These are phyloP conservation scores for Pyrenophora graminea DNA, from an alignment of 2,329 filamentous ascomycete species.

Conservation along the genomic window DNA sequence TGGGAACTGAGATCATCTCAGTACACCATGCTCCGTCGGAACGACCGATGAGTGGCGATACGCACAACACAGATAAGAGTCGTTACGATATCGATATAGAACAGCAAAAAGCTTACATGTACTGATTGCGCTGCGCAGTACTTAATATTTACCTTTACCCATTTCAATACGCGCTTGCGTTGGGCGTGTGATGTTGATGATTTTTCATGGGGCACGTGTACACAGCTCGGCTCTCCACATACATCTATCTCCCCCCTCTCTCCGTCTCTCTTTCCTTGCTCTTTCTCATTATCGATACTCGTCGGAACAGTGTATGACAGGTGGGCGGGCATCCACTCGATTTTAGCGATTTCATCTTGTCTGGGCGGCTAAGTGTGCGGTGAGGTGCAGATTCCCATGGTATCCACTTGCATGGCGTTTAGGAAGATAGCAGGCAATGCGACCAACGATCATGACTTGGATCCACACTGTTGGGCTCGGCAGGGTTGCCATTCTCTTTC, in stretches of 20 bases:
- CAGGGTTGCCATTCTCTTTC: too few species aligned
- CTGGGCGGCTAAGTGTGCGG: constrained; percentile 11
- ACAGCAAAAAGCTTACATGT: constrained; percentile 45
- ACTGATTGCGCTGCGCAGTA: constrained; percentile 30
- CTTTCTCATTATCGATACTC: constrained; percentile 18
- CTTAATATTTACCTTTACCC: constrained; percentile 9
- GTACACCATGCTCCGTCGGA: constrained; percentile 25
- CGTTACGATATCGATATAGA: constrained; percentile 42
- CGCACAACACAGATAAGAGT: constrained; percentile 41
- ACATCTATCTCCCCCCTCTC: neutral
- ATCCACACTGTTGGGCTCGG: too few species aligned
- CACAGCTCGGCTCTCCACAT: constrained; percentile 9
- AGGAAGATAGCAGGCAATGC: constrained; percentile 12
- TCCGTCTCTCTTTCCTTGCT: constrained; percentile 14
- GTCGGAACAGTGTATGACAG: constrained; percentile 17
- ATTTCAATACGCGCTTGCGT: constrained; percentile 24
- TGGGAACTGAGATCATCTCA: constrained; percentile 23
- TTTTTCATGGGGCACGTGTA: constrained; percentile 17
- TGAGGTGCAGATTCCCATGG: neutral
- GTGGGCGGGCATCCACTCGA: constrained; percentile 18
- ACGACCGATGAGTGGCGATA: constrained; percentile 42
- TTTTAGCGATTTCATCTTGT: constrained; percentile 15
- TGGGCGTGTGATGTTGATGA: constrained; percentile 17
- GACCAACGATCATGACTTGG: neutral
- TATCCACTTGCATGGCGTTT: constrained; percentile 2